Evolutionary conservation across 1,284 basidiomycete genomes (phyloP), one percentile per base, ranked within the genome.

Genomic region (Trichosporon coremiiforme): DNA sequence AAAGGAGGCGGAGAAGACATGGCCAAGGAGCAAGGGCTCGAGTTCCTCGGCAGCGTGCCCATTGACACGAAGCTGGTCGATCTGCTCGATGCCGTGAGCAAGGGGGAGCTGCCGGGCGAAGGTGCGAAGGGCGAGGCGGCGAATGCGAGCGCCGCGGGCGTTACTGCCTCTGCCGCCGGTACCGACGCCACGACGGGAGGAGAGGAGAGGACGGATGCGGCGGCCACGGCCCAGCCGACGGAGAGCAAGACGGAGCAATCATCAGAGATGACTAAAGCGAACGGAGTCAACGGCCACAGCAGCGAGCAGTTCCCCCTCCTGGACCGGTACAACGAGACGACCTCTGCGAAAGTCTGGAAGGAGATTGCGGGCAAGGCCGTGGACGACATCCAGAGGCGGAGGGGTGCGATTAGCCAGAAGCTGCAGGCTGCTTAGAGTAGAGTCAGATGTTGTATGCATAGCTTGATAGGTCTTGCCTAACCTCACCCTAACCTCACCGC

Each of bases 21-120:
- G 89, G 93, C 94, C 0, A 84, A 86, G 73, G 86, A 87, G 60
- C 92, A 95, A 80, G 87, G 85, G 7, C 79, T 98, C 31, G 83
- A 82, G 62, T 98, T 97, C 81, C 85, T 99, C 68, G 97, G 97
- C 1, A 88, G 92, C 64, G 87, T 99, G 36, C 97, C 97, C 1
- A 92, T 99, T 66, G 97, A 99, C 85, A 92, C 93, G 0, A 92
- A 93, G 75, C 87, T 99, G 31, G 95, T 97, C 64, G 89, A 88
- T 29, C 83, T 98, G 64, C 84, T 99, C 76, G 96, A 99, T 79
- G 91, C 90, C 25, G 90, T 83, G 0, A 77, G 75, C 25, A 83
- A 84, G 71, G 83, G 83, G 5, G 79, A 82, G 35, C 33, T 86
- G 0, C 83, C 76, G 0, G 80, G 74, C n/a, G 75, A 33, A 25